Evolutionary conservation across 2,329 filamentous ascomycete species (phyloP).

Genomic region (Cryphonectria japonica): DNA sequence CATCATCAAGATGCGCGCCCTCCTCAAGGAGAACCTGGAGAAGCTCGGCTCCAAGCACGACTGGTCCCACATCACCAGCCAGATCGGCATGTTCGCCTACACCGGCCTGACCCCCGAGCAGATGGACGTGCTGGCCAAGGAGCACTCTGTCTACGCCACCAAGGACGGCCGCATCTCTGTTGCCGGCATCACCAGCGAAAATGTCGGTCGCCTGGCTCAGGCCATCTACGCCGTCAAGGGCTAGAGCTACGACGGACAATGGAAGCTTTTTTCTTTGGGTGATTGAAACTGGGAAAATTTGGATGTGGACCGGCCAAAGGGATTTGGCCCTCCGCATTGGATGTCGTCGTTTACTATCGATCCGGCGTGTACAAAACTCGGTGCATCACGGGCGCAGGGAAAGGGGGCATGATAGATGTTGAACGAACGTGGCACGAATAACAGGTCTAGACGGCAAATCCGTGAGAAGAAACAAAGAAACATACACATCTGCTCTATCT

Average conservation of each 20-base stretch:
- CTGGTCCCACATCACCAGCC: conserved; percentile 98
- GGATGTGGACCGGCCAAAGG: background rate
- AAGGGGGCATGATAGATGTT: conserved; percentile 8
- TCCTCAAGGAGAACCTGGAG: conserved; percentile 94
- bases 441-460: conserved; percentile 10
- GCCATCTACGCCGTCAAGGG: conserved; percentile 84
- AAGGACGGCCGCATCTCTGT: conserved; percentile 88
- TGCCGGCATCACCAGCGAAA: conserved; percentile 78
- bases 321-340: background rate
- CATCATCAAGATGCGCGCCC: conserved; percentile 96
- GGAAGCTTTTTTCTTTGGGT: background rate
- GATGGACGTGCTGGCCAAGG: conserved; percentile 80
- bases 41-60: conserved; percentile 93
- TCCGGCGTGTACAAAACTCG: conserved; percentile 17
- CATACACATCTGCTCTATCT: background rate
- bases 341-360: background rate
- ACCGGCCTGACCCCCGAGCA: conserved; percentile 89
- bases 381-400: background rate
- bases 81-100: conserved; percentile 99
- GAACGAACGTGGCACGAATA: background rate
- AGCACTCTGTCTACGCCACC: conserved; percentile 97
- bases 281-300: background rate
- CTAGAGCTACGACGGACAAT: conserved; percentile 39
- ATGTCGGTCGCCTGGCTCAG: conserved; percentile 80
- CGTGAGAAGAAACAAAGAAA: background rate